Conservation (phyloP, 1,139 yeast genomes). For the Saccharomyces hybrid region DNA sequence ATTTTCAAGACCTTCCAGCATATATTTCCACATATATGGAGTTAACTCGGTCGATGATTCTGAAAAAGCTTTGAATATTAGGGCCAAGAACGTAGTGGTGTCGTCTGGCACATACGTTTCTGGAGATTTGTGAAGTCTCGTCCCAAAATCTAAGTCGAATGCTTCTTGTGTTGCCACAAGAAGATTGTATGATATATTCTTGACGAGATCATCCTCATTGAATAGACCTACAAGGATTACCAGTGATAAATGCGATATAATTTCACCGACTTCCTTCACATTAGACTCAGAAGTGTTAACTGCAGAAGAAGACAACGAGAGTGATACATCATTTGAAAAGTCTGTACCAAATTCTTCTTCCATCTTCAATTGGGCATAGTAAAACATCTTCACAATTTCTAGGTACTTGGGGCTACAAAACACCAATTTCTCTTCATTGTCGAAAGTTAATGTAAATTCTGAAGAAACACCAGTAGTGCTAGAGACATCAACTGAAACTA, state of each 20-base stretch:
- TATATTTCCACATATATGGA: slow-evolving; percentile 30
- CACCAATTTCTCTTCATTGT: slow-evolving; percentile 39
- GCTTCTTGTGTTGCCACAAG: slow-evolving; percentile 56
- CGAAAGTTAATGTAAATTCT: slow-evolving; percentile 51
- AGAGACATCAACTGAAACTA: slow-evolving; percentile 47
- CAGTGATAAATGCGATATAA: slow-evolving; percentile 51
- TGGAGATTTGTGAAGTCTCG: slow-evolving; percentile 48
- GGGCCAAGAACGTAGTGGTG: slow-evolving; percentile 54
- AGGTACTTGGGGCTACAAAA: slow-evolving; percentile 52
- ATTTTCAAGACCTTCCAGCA: slow-evolving; percentile 23
- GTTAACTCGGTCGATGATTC: slow-evolving; percentile 53
- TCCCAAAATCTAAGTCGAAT: slow-evolving; percentile 56
- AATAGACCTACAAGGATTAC: slow-evolving; percentile 63
- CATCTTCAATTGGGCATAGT: slow-evolving; percentile 49
- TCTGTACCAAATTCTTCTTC: slow-evolving; percentile 35
- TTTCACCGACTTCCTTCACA: slow-evolving; percentile 18
- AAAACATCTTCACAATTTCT: slow-evolving; percentile 61
- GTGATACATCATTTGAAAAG: background rate
- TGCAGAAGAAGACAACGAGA: slow-evolving; percentile 2
- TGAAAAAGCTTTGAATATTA: slow-evolving; percentile 55
- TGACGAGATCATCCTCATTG: slow-evolving; percentile 49
- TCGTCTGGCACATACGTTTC: slow-evolving; percentile 69
- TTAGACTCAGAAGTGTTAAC: slow-evolving; percentile 9
- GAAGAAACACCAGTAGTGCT: slow-evolving; percentile 42
- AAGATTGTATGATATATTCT: slow-evolving; percentile 55